Evolutionary conservation across 2,329 filamentous ascomycete species (phyloP).

Genomic region (Epicoccum nigrum): DNA sequence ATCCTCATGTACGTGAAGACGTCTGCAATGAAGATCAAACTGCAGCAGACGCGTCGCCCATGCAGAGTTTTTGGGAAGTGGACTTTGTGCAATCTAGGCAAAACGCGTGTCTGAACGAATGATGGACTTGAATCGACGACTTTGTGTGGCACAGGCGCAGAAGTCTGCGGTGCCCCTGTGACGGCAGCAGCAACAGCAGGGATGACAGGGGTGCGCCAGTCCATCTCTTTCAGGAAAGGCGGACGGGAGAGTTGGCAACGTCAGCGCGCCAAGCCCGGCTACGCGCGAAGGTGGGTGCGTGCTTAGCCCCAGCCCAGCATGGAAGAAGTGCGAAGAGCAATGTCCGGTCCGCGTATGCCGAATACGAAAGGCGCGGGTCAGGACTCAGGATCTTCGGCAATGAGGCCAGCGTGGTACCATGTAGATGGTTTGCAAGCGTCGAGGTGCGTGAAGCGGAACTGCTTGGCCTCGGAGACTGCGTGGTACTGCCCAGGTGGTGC

Average conservation of each 20-base stretch:
- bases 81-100: slow-evolving; percentile 2
- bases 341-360: slow-evolving; percentile 5
- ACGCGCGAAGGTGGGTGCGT: background rate
- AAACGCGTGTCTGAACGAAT: slow-evolving; percentile 11
- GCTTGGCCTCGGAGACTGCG: slow-evolving; percentile 15
- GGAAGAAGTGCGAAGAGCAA: background rate
- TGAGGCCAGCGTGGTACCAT: background rate
- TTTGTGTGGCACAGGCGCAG: background rate
- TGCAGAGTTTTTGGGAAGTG: background rate
- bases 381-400: background rate
- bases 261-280: slow-evolving; percentile 12
- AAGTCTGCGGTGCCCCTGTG: slow-evolving; percentile 8
- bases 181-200: slow-evolving; percentile 1
- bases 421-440: background rate
- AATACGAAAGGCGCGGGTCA: slow-evolving; percentile 1
- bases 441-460: slow-evolving; percentile 11
- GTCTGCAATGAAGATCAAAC: slow-evolving; percentile 16
- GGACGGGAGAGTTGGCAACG: slow-evolving; percentile 1
- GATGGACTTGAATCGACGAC: background rate
- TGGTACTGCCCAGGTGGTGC: slow-evolving; percentile 17
- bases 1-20: background rate
- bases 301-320: background rate
- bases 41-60: slow-evolving; percentile 8
- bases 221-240: slow-evolving; percentile 1
- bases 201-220: slow-evolving; percentile 3